Conservation (phyloP, 2,329 filamentous ascomycete species). For the Didymella keratinophila region DNA sequence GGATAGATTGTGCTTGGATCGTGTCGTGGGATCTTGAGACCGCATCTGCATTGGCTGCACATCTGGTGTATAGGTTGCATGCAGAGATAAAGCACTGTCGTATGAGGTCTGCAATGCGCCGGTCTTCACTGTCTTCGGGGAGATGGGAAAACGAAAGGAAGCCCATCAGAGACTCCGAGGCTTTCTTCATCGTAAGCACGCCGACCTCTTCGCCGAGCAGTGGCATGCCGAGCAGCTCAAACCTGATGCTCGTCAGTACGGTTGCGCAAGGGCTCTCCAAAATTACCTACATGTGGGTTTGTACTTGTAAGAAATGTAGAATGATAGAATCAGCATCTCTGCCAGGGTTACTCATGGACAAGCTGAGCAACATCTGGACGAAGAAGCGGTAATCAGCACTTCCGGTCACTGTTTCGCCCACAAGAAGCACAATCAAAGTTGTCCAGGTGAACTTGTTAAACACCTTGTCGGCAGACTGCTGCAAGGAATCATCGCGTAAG, state of each 20-base stretch:
- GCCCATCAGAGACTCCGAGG: constrained; percentile 20
- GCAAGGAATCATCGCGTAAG: constrained; percentile 45
- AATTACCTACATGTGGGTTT: constrained; percentile 15
- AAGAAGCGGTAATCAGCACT: constrained; percentile 51
- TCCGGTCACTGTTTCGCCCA: constrained; percentile 55
- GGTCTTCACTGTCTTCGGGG: constrained; percentile 16
- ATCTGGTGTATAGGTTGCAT: constrained; percentile 25
- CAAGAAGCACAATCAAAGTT: constrained; percentile 51
- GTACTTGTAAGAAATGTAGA: constrained; percentile 10
- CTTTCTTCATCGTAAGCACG: constrained; percentile 18
- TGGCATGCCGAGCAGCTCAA: constrained; percentile 28
- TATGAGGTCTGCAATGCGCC: constrained; percentile 21
- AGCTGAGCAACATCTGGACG: constrained; percentile 48
- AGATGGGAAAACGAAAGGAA: constrained; percentile 24
- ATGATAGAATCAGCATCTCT: constrained; percentile 1
- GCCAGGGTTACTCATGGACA: constrained; percentile 22
- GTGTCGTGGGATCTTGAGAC: constrained; percentile 1
- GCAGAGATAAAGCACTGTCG: constrained; percentile 26
- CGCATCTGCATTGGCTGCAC: constrained; percentile 15
- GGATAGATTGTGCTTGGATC: constrained; percentile 14
- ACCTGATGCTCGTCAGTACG: constrained; percentile 12
- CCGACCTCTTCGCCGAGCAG: constrained; percentile 24
- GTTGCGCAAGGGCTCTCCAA: too few relatives aligned
- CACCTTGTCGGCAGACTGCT: constrained; percentile 35
- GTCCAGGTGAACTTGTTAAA: constrained; percentile 52